Conservation (phyloP, 2,329 filamentous ascomycete genomes). For the Alternaria solani region DNA sequence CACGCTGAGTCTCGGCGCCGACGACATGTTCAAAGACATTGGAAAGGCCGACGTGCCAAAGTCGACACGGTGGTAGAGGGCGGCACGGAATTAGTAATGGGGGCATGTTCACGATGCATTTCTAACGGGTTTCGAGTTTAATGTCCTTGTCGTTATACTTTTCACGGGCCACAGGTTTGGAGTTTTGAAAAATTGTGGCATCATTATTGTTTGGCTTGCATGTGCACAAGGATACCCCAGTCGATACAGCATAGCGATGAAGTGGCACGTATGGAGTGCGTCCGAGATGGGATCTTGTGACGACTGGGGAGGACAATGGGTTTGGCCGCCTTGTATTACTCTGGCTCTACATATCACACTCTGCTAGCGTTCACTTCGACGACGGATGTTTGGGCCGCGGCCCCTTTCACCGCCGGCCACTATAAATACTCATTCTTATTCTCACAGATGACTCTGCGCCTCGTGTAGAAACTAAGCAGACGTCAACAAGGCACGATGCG, state of each 20-base stretch:
- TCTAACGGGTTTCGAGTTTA: conserved; percentile 40
- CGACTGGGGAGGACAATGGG: conserved; percentile 26
- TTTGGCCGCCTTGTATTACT: conserved; percentile 11
- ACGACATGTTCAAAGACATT: conserved; percentile 54
- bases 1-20: conserved; percentile 43
- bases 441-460: background rate
- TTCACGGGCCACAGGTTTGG: conserved; percentile 32
- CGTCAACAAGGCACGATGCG: conserved; percentile 16
- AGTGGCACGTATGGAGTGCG: conserved; percentile 4
- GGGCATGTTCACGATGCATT: conserved; percentile 34
- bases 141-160: conserved; percentile 39
- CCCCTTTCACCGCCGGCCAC: conserved; percentile 15
- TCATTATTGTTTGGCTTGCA: conserved; percentile 46
- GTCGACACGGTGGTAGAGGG: conserved; percentile 32
- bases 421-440: conserved; percentile 11
- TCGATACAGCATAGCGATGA: conserved; percentile 37
- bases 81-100: conserved; percentile 13
- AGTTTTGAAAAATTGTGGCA: conserved; percentile 43
- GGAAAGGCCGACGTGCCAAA: conserved; percentile 11
- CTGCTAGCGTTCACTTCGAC: conserved; percentile 31
- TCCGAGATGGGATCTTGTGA: conserved; percentile 13
- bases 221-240: conserved; percentile 50
- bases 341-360: conserved; percentile 15
- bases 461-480: background rate
- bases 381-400: conserved; percentile 28